Evolutionary conservation across 306 rosid species (phyloP).

Genomic region (Canavalia ensiformis): DNA sequence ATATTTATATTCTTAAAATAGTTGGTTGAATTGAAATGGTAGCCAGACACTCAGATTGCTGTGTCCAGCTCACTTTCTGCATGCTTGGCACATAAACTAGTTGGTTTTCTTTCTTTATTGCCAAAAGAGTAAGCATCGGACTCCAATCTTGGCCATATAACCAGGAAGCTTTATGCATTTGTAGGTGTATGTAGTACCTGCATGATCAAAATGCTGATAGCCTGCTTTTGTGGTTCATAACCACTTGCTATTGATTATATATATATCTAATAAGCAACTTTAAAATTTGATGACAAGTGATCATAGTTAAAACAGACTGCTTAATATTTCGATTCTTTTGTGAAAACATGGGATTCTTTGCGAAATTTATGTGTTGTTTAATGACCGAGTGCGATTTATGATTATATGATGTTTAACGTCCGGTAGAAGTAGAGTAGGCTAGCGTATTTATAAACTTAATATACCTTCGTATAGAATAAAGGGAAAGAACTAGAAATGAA

Average conservation of each 20-base stretch:
- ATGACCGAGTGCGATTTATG: slow-evolving; percentile 20
- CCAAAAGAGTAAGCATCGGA: slow-evolving; percentile 12
- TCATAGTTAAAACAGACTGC: slow-evolving; percentile 38
- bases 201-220: slow-evolving; percentile 37
- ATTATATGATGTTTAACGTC: not conserved
- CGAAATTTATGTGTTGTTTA: slow-evolving; percentile 40
- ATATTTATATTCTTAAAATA: slow-evolving; percentile 34
- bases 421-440: not conserved
- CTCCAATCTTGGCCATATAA: slow-evolving; percentile 21
- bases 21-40: slow-evolving; percentile 41
- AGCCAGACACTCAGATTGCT: slow-evolving; percentile 34
- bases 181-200: slow-evolving; percentile 19
- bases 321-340: slow-evolving; percentile 14
- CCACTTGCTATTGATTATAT: slow-evolving; percentile 26
- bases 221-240: slow-evolving; percentile 38
- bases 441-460: not conserved
- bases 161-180: slow-evolving; percentile 33
- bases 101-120: slow-evolving; percentile 38
- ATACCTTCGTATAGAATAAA: slow-evolving; percentile 1
- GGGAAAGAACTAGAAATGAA: not conserved
- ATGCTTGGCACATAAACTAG: slow-evolving; percentile 29
- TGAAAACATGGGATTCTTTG: not conserved
- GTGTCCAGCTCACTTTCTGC: slow-evolving; percentile 29
- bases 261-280: slow-evolving; percentile 11
- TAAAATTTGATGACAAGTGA: slow-evolving; percentile 14